Evolutionary conservation across 139 green algal genomes (phyloP).

Genomic region (Mychonastes homosphaera): DNA sequence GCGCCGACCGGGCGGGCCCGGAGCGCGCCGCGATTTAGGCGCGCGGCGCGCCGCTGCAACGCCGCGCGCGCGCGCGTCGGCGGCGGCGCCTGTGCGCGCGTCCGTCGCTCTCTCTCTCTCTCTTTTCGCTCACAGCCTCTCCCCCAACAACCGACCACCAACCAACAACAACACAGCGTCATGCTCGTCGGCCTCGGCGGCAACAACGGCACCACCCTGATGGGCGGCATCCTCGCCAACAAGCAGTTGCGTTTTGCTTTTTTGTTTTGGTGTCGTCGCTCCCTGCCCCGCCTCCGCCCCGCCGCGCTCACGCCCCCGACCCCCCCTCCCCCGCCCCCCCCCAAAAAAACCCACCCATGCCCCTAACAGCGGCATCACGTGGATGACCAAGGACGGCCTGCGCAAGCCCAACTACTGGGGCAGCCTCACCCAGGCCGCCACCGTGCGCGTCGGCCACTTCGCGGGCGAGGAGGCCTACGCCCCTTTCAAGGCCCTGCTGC

Average conservation of each 20-base stretch:
- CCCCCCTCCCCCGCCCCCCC: neutral
- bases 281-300: neutral
- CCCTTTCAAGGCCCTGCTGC: constrained; percentile 82
- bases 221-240: constrained; percentile 91
- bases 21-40: too few relatives aligned
- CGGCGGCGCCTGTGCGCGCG: too few relatives aligned
- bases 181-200: constrained; percentile 97
- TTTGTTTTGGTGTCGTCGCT: neutral
- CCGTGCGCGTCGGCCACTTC: constrained; percentile 85
- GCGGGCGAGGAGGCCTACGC: constrained; percentile 89
- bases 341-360: constrained; percentile 1
- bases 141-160: too few relatives aligned
- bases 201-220: constrained; percentile 98
- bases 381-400: constrained; percentile 97
- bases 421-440: constrained; percentile 88
- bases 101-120: too few relatives aligned
- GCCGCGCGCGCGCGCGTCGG: too few relatives aligned
- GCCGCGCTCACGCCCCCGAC: too few relatives aligned
- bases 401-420: constrained; percentile 96
- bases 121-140: too few relatives aligned
- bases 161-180: too few relatives aligned
- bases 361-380: constrained; percentile 80
- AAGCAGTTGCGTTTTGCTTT: too few relatives aligned
- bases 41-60: too few relatives aligned
- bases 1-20: too few relatives aligned